Evolutionary conservation across 2,329 filamentous ascomycete genomes (phyloP).

Genomic region (Fusarium tuaranense): DNA sequence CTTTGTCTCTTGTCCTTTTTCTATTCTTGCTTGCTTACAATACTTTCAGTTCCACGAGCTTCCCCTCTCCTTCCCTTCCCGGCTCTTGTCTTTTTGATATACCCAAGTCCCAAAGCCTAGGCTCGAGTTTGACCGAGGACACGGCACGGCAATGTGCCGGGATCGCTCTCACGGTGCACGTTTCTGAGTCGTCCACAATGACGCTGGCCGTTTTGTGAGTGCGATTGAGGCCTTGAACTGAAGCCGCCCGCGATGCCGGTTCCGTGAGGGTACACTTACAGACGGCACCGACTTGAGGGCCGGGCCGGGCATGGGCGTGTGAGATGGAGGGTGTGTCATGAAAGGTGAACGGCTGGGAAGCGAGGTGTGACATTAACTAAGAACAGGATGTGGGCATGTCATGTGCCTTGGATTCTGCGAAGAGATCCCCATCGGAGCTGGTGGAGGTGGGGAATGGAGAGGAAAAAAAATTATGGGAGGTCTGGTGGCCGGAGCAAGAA

Average conservation of each 20-base stretch:
- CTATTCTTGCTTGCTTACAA: conserved; percentile 26
- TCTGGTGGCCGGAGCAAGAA: neutral
- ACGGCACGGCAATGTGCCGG: conserved; percentile 25
- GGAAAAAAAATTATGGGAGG: neutral
- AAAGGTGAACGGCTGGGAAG: neutral
- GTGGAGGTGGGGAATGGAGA: conserved; percentile 10
- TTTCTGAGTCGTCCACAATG: conserved; percentile 2
- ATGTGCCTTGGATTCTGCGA: neutral
- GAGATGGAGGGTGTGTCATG: conserved; percentile 23
- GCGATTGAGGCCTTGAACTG: conserved; percentile 4
- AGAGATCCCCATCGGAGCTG: conserved; percentile 3
- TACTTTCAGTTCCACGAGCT: conserved; percentile 4
- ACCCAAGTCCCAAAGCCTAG: conserved; percentile 18
- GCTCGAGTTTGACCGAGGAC: conserved; percentile 26
- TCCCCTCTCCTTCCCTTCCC: conserved; percentile 28
- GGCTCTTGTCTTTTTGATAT: conserved; percentile 26
- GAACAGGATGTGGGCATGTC: conserved; percentile 1
- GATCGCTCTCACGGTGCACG: neutral
- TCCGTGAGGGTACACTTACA: conserved; percentile 1
- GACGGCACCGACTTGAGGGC: conserved; percentile 31
- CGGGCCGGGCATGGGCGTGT: conserved; percentile 33
- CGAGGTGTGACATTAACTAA: conserved; percentile 9
- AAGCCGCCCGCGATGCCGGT: conserved; percentile 21
- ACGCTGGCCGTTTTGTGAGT: conserved; percentile 17
- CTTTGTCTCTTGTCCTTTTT: conserved; percentile 17